Percentiles rank a stretch among this genome's conserved stretches.
Conservation (phyloP, 352 stramenopile species). For the Globisporangium paroecandrum region DNA sequence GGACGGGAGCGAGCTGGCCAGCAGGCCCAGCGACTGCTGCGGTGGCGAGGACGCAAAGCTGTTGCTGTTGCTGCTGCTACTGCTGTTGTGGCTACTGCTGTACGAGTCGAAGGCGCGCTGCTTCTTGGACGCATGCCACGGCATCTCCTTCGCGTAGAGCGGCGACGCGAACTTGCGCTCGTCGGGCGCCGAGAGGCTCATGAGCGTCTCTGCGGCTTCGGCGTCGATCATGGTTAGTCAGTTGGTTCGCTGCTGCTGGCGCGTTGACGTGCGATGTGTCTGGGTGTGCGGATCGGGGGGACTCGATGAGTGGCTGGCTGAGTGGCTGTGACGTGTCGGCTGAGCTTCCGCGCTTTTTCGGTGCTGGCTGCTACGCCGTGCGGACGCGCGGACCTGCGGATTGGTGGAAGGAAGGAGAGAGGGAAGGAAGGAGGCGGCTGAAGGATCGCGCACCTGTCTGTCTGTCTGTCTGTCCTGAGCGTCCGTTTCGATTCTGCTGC, state of each 20-base stretch:
- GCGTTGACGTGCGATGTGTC: not conserved
- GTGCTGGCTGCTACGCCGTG: not conserved
- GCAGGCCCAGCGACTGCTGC: constrained; percentile 26
- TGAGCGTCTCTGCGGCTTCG: constrained; percentile 75
- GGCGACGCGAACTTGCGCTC: constrained; percentile 60
- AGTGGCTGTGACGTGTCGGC: constrained; percentile 16
- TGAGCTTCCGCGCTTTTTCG: constrained; percentile 15
- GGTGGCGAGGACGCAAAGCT: constrained; percentile 21
- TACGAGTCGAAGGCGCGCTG: constrained; percentile 21
- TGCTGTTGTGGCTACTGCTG: constrained; percentile 4
- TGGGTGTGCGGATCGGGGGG: constrained; percentile 1
- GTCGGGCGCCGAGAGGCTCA: constrained; percentile 75
- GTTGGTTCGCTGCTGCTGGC: not conserved
- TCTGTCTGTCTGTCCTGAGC: not conserved
- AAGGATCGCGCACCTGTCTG: not conserved
- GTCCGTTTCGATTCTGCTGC: constrained; percentile 13
- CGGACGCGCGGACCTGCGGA: not conserved
- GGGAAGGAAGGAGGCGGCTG: not conserved
- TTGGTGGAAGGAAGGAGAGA: not conserved
- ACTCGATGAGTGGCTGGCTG: constrained; percentile 9
- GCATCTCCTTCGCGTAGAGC: constrained; percentile 52
- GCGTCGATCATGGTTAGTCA: constrained; percentile 50
- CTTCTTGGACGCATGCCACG: constrained; percentile 39
- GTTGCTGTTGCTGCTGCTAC: constrained; percentile 2
- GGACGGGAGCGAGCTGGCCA: constrained; percentile 51